Evolutionary conservation across 768 basidiomycete genomes (phyloP).

Genomic region (Naematelia encephala): DNA sequence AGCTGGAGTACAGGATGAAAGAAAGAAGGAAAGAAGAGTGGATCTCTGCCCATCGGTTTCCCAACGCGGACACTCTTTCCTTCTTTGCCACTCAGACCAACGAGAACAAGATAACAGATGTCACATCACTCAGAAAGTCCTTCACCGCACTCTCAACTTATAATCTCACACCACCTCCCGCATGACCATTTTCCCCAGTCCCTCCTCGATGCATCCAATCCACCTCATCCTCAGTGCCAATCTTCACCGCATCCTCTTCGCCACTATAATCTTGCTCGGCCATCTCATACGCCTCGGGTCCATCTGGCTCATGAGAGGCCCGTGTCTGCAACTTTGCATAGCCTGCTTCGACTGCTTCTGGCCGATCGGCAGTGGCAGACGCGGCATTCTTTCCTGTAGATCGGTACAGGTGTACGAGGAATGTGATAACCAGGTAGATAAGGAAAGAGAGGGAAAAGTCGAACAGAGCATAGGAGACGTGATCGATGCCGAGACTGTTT

Average conservation of each 20-base stretch:
- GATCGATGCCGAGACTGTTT: slow-evolving; percentile 70
- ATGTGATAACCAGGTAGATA: slow-evolving; percentile 68
- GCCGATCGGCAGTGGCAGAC: not conserved
- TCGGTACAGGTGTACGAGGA: slow-evolving; percentile 65
- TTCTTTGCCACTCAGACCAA: not conserved
- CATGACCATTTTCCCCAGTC: not conserved
- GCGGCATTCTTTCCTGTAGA: slow-evolving; percentile 35
- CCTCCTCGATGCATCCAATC: slow-evolving; percentile 26
- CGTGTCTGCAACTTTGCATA: slow-evolving; percentile 29
- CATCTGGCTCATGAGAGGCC: slow-evolving; percentile 18
- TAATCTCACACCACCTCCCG: slow-evolving; percentile 5
- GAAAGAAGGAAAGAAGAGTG: too few relatives aligned
- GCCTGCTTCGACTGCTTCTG: slow-evolving; percentile 27
- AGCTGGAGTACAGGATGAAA: too few relatives aligned
- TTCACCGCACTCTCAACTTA: not conserved
- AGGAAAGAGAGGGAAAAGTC: slow-evolving; percentile 66
- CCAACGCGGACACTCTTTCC: not conserved
- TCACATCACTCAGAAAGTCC: not conserved
- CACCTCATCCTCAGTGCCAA: slow-evolving; percentile 31
- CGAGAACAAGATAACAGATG: not conserved
- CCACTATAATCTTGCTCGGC: slow-evolving; percentile 16
- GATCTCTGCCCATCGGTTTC: not conserved
- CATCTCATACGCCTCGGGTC: slow-evolving; percentile 35
- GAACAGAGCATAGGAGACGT: slow-evolving; percentile 82
- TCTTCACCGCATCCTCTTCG: slow-evolving; percentile 25